Evolutionary conservation across 2,329 filamentous ascomycete species (phyloP), one percentile per base, ranked within the genome.

Genomic region (Apiospora hydei): DNA sequence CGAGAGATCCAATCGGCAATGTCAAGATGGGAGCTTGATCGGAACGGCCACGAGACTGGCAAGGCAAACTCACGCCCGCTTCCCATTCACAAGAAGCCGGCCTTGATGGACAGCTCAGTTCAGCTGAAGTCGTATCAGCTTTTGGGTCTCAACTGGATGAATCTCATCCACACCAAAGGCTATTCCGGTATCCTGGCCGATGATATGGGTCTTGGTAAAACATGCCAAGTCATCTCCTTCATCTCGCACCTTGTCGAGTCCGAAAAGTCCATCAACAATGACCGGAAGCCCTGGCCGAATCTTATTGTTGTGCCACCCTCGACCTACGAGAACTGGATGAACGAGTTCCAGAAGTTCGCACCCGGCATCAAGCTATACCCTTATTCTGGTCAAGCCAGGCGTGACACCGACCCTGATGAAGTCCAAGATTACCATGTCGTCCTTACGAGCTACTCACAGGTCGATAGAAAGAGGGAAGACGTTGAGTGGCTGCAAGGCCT

Each of bases 181-280:
- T 88, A 97, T 69, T 96, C 94, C 66, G 96, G 95, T 74, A 98
- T 99, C 71, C 86, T 99, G 24, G 96, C 96, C 1, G 96, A 99
- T 80, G 96, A 99, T 80, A 99, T 99, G 96, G 96, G 94, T 69
- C 85, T 96, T 53, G 96, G 96, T 66, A 99, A 99, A 86, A 99
- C 96, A 0, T 98, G 95, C 77, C 96, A 99, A 79, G 94, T 98
- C 74, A 98, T 99, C 76, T 91, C 94, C 0, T 94, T 99, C 77
- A 87, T 99, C 66, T 93, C 94, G 21, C 92, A 98, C 77, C 85
- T 99, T 38, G 90, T 93, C 21, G 90, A 95, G 78, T 89, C 89
- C 43, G 74, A 76, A 2, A 69, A 77, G 5, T 68, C 66, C n/a
- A 26, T 46, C 24, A 26, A n/a, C 26, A 68, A 68, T 4, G 26